Evolutionary conservation across 2,329 filamentous ascomycete species (phyloP), one percentile per base, ranked within the genome.

Genomic region (Colletotrichum sp.): DNA sequence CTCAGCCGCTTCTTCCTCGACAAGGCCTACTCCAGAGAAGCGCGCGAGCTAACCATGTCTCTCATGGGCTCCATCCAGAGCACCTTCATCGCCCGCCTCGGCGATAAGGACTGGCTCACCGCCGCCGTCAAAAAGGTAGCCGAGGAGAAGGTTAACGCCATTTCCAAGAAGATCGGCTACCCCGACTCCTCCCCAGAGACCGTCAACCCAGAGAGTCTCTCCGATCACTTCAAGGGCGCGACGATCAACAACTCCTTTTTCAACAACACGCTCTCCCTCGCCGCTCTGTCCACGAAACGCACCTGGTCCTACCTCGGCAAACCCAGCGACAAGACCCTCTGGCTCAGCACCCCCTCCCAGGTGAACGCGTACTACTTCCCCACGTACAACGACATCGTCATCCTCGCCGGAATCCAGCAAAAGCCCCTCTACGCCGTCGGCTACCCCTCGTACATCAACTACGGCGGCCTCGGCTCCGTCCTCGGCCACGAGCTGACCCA

Each of bases 1-100:
- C 83, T 94, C 24, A 92, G 91, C 78, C 90, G 92, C 27, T 94
- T 94, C 83, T 95, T 92, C 76, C 86, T 94, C 3, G 89, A 94
- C 75, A 90, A 90, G 61, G 88, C 92, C 2, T 94, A 94, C 78
- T 90, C 91, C 0, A 87, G 91, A 15, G 88, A 90, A 29, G 91
- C 92, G 0, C 93, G 93, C 78, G 83, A 89, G 3, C 89, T 93
- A 55, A 91, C 92, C 15, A 90, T 94, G 66, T 87, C 90, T 66
- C 91, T 95, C 76, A 89, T 94, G n/a, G 88, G 89, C 16, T 90
- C 93, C 76, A 92, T 95, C 79, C 93, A 93, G 80, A 85, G 88
- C n/a, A 87, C 90, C 18, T 95, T 94, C 78, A 87, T 90, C 4
- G 78, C 89, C 66, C 92, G 90, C 69, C 83, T 94, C 43, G 84